Evolutionary conservation across 2,329 filamentous ascomycete genomes (phyloP).

Genomic region (Pseudogymnoascus sp.): DNA sequence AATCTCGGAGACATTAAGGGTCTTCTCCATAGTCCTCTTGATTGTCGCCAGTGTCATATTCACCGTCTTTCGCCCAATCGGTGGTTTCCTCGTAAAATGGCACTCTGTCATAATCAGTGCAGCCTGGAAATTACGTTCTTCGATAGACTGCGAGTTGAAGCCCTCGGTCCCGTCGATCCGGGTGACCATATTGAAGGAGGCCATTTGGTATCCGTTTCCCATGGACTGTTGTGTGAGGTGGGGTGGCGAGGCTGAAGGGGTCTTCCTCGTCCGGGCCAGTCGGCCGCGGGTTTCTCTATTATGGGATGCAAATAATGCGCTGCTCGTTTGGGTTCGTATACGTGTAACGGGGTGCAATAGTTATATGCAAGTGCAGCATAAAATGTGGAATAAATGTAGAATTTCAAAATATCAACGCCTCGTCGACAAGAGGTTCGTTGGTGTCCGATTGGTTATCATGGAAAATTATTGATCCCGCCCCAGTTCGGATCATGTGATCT

Average conservation of each 20-base stretch:
- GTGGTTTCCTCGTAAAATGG: constrained; percentile 48
- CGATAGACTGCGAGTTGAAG: constrained; percentile 41
- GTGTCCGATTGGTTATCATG: constrained; percentile 4
- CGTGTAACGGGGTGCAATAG: neutral
- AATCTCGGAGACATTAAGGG: constrained; percentile 48
- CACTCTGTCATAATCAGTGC: constrained; percentile 54
- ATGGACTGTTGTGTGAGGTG: neutral
- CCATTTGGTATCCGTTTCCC: constrained; percentile 8
- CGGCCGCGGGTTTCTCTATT: neutral
- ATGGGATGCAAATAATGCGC: neutral
- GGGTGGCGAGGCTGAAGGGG: neutral
- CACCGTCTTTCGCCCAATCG: constrained; percentile 49
- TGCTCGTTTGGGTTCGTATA: neutral
- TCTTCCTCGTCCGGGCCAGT: neutral
- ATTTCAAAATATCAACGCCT: constrained; percentile 3
- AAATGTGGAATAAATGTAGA: neutral
- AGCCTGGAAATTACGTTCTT: constrained; percentile 54
- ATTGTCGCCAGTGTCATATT: constrained; percentile 49
- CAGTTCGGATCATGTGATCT: neutral
- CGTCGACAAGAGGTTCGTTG: neutral
- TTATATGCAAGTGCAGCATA: neutral
- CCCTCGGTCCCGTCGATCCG: constrained; percentile 8
- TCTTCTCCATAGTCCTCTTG: constrained; percentile 54
- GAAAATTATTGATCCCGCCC: neutral
- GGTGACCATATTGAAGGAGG: constrained; percentile 9